These are phyloP conservation scores for Penicillium palitans DNA, from an alignment of 2,329 filamentous ascomycete species.

Conservation along the genomic window DNA sequence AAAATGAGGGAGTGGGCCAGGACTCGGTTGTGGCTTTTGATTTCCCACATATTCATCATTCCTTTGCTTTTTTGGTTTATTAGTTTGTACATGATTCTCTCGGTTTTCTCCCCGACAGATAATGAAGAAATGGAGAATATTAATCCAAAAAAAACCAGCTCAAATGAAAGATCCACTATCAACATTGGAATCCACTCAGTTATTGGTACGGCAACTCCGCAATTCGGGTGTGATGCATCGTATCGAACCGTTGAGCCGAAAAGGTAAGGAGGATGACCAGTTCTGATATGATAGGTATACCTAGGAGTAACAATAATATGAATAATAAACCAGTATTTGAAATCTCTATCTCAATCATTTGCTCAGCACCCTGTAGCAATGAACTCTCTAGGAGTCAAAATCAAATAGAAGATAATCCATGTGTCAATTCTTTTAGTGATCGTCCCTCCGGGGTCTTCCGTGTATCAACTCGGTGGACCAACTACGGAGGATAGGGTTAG, in stretches of 20 bases:
- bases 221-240: slow-evolving; percentile 11
- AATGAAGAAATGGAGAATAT: not conserved
- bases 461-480: slow-evolving; percentile 5
- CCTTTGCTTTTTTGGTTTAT: not conserved
- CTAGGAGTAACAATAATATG: not conserved
- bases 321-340: not conserved
- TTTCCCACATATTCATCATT: not conserved
- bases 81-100: not conserved
- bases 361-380: too few relatives aligned
- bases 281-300: slow-evolving; percentile 6
- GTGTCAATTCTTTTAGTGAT: not conserved
- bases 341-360: not conserved
- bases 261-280: slow-evolving; percentile 1
- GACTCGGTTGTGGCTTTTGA: slow-evolving; percentile 8
- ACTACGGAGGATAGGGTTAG: not conserved
- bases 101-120: not conserved
- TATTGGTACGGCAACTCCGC: slow-evolving; percentile 5
- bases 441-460: slow-evolving; percentile 1
- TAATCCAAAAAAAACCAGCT: not conserved
- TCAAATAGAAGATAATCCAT: not conserved
- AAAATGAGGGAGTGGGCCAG: not conserved
- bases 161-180: not conserved
- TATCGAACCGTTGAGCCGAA: slow-evolving; percentile 4
- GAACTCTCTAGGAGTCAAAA: not conserved
- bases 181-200: not conserved